Percentiles rank a stretch among this genome's conserved stretches.
phyloP scores from a whole-genome alignment of 2,329 filamentous ascomycete species.

The Apiospora koreana region DNA sequence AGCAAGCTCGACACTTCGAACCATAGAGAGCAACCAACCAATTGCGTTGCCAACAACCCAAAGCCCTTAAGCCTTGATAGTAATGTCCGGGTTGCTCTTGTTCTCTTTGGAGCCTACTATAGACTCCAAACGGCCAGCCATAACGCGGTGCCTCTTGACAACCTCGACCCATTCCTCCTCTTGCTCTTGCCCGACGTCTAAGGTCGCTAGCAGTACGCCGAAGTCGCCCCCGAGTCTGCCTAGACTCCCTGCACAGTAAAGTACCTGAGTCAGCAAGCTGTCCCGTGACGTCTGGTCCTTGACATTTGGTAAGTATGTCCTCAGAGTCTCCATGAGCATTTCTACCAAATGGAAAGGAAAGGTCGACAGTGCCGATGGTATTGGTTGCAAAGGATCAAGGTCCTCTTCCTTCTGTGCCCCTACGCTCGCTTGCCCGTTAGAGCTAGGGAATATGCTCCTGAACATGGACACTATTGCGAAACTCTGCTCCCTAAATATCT shows the following conservation, averaged over 20 bases:
- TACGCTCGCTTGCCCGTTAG: conserved; percentile 29
- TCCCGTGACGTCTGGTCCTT: conserved; percentile 79
- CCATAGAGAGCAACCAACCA: background rate
- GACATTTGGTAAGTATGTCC: conserved; percentile 77
- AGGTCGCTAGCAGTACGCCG: conserved; percentile 76
- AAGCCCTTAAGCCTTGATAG: conserved; percentile 17
- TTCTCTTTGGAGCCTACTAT: conserved; percentile 58
- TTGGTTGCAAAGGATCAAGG: conserved; percentile 50
- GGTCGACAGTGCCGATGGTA: conserved; percentile 77
- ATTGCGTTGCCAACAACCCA: background rate
- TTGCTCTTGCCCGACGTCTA: conserved; percentile 45
- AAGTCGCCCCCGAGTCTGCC: conserved; percentile 92
- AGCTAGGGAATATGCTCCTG: conserved; percentile 78
- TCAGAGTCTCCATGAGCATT: conserved; percentile 76
- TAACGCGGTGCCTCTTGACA: conserved; percentile 81
- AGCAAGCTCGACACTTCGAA: background rate
- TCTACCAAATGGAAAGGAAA: conserved; percentile 84
- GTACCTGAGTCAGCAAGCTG: conserved; percentile 85
- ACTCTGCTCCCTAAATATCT: conserved; percentile 96
- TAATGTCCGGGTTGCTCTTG: conserved; percentile 23
- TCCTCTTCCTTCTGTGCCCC: conserved; percentile 20
- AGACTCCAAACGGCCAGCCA: conserved; percentile 77
- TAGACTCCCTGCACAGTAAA: conserved; percentile 91
- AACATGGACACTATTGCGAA: conserved; percentile 96
- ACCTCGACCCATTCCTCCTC: conserved; percentile 82